Evolutionary conservation across 257 asterid species (phyloP).

Genomic region (Thymus mandschuricus): DNA sequence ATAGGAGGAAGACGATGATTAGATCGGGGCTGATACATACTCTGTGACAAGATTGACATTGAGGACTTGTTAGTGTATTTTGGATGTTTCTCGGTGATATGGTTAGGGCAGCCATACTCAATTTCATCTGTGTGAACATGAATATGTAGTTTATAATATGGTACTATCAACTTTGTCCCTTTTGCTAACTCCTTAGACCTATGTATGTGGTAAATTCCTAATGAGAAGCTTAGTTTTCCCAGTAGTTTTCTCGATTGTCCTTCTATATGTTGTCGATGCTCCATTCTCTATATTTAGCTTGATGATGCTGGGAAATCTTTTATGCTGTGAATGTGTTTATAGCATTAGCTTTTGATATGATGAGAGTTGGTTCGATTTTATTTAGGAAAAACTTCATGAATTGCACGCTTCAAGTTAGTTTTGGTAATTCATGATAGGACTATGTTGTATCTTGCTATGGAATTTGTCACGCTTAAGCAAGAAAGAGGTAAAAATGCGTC

Average conservation of each 20-base stretch:
- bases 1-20: slow-evolving; percentile 61
- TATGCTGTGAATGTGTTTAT: not conserved
- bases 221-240: slow-evolving; percentile 15
- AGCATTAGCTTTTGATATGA: not conserved
- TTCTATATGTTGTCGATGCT: not conserved
- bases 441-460: too few relatives aligned
- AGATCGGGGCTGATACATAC: slow-evolving; percentile 8
- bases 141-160: slow-evolving; percentile 32
- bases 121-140: slow-evolving; percentile 25
- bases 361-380: too few relatives aligned
- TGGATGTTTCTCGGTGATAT: slow-evolving; percentile 7
- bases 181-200: slow-evolving; percentile 25
- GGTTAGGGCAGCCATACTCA: slow-evolving; percentile 33
- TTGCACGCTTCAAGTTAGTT: not conserved
- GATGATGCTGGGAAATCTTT: not conserved
- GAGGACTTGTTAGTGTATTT: slow-evolving; percentile 31
- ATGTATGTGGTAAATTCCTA: slow-evolving; percentile 23
- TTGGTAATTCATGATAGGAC: not conserved
- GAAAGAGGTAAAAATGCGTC: too few relatives aligned
- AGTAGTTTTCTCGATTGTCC: not conserved
- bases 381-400: not conserved
- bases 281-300: not conserved
- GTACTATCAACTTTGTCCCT: slow-evolving; percentile 32
- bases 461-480: too few relatives aligned
- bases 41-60: slow-evolving; percentile 18